Evolutionary conservation across 352 stramenopile genomes (phyloP), one percentile per base, ranked within the genome.

Genomic region (Thalassiosira livingstoniorum): DNA sequence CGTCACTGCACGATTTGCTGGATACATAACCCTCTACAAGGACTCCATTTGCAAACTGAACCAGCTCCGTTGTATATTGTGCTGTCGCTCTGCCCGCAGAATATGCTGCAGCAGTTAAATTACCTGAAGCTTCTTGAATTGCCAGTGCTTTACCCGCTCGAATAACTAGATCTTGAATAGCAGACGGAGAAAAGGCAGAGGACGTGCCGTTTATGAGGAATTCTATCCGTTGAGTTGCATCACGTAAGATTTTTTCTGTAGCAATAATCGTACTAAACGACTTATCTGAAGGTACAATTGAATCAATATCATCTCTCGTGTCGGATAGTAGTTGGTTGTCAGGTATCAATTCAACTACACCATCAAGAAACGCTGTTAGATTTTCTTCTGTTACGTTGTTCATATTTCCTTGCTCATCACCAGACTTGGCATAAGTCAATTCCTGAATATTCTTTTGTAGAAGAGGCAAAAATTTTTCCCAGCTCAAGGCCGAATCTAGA

Each of bases 11-110:
- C n/a, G n/a, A n/a, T n/a, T n/a, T n/a, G n/a, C n/a, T n/a, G n/a
- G n/a, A n/a, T n/a, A 67, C 69, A 54, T 90, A 92, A 1, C 90
- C 90, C 13, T 53, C 69, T 32, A 54, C 58, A 15, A 94, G 74
- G 0, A 93, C 76, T n/a, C 35, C 64, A 71, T 95, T 93, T 27
- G 86, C 87, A 55, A 90, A 80, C 42, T 82, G 72, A 0, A 92
- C 78, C n/a, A 95, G 68, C 21, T 88, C 69, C 13, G 82, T 78
- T 31, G 87, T 91, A 58, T 89, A 91, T 64, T 88, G 76, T 10
- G 88, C 78, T 58, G 88, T 87, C 31, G 86, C 86, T 31, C 65
- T 69, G 5, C 88, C 77, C 31, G 91, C 87, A 27, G 78, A 72
- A 32, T 85, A 71, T 15, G 81, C 87, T 15, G 78, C 81, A 43